phyloP scores from a whole-genome alignment of 1,284 basidiomycete species.

The Trametes sp. region DNA sequence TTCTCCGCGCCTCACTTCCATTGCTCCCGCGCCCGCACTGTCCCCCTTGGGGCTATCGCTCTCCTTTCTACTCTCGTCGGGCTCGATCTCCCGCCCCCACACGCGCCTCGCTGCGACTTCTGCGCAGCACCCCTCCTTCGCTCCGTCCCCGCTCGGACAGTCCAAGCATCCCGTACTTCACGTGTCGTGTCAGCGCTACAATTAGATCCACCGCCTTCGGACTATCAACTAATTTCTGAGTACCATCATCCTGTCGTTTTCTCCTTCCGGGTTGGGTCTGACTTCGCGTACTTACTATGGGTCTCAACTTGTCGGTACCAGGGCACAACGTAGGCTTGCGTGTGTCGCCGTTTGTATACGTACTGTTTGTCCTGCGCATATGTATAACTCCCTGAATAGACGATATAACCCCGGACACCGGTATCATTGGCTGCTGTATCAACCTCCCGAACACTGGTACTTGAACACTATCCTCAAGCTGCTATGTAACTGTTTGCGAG shows the following conservation, averaged over 20 bases:
- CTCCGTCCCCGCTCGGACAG: not conserved
- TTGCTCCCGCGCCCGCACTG: not conserved
- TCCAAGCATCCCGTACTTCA: not conserved
- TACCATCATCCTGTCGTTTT: not conserved
- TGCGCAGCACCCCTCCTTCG: not conserved
- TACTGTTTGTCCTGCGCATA: not conserved
- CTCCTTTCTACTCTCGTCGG: not conserved
- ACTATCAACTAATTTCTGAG: not conserved
- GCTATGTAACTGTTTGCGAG: too few species aligned
- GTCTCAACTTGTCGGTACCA: too few species aligned
- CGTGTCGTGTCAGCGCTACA: too few species aligned
- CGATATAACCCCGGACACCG: too few species aligned
- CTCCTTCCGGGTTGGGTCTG: not conserved
- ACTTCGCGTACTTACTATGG: not conserved
- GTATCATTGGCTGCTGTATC: too few species aligned
- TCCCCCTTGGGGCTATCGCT: not conserved
- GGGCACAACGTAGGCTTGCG: slow-evolving; percentile 12
- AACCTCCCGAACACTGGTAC: too few species aligned
- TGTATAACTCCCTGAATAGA: not conserved
- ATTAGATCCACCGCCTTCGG: too few species aligned
- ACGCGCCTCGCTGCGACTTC: not conserved
- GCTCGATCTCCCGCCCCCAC: not conserved
- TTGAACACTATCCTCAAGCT: too few species aligned
- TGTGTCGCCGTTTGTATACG: not conserved
- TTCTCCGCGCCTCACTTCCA: not conserved